Percentiles rank a stretch among this genome's conserved stretches.
These are phyloP conservation scores for Chalaropsis ovoidea DNA, from an alignment of 2,329 filamentous ascomycete species.

Conservation along the genomic window DNA sequence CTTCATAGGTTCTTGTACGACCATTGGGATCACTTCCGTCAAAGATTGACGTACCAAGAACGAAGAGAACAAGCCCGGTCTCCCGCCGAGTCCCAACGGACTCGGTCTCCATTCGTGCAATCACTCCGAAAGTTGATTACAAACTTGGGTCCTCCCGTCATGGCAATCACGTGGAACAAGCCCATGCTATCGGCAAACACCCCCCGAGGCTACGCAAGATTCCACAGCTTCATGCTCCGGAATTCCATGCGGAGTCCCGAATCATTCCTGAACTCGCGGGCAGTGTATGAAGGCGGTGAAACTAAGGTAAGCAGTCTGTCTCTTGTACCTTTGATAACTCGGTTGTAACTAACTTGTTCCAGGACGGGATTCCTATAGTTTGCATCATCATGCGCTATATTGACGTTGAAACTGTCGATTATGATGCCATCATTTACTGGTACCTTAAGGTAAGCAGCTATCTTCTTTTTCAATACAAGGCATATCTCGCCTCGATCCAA, in stretches of 20 bases:
- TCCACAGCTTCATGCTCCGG: conserved; percentile 62
- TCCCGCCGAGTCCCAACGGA: conserved; percentile 43
- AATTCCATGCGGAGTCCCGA: conserved; percentile 57
- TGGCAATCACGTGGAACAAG: conserved; percentile 60
- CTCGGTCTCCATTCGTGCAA: conserved; percentile 49
- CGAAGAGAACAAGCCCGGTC: conserved; percentile 47
- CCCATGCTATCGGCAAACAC: conserved; percentile 54
- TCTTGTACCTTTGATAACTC: not conserved
- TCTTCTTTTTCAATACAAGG: conserved; percentile 14
- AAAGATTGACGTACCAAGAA: conserved; percentile 52
- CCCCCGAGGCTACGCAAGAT: conserved; percentile 55
- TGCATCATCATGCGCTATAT: conserved; percentile 60
- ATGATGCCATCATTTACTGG: conserved; percentile 55
- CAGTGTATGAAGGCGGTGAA: conserved; percentile 61
- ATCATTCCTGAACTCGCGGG: conserved; percentile 52
- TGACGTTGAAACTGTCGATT: conserved; percentile 54
- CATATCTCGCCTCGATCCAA: not conserved
- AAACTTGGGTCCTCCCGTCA: conserved; percentile 55
- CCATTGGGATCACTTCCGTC: conserved; percentile 59
- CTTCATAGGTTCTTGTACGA: conserved; percentile 61
- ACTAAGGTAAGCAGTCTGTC: conserved; percentile 42
- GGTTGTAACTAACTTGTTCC: not conserved
- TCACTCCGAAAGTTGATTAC: conserved; percentile 52
- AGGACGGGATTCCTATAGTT: conserved; percentile 58
- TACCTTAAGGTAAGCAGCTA: conserved; percentile 48